These are phyloP conservation scores for Candida montana DNA, from an alignment of 805 yeast genomes.

Conservation along the genomic window DNA sequence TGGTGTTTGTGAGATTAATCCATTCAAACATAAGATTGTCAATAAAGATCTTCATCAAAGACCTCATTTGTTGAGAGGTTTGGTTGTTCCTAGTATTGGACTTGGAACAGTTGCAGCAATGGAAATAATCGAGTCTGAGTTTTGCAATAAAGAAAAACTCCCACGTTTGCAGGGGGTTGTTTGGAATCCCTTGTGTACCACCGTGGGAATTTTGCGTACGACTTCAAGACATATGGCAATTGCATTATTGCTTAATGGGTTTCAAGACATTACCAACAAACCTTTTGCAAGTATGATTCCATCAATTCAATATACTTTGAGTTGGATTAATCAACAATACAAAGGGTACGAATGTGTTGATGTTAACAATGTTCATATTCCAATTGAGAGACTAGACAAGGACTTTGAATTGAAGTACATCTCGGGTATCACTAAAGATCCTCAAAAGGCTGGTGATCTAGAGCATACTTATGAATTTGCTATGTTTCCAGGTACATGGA, in stretches of 20 bases:
- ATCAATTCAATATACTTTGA: not conserved
- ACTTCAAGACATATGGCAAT: conserved; percentile 1
- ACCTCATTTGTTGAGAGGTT: conserved; percentile 1
- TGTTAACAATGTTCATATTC: not conserved
- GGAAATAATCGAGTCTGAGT: not conserved
- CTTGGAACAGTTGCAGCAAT: not conserved
- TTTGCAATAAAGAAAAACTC: not conserved
- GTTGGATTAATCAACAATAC: not conserved
- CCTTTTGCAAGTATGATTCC: not conserved
- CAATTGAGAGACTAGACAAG: conserved; percentile 1
- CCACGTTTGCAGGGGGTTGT: conserved; percentile 1
- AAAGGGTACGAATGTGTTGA: not conserved
- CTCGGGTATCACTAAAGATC: conserved; percentile 1
- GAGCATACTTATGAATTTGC: conserved; percentile 4
- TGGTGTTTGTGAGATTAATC: conserved; percentile 5
- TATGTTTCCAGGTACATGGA: conserved; percentile 6
- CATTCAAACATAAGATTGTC: conserved; percentile 6
- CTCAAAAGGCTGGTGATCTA: not conserved
- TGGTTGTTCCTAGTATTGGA: conserved; percentile 1
- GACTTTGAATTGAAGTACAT: conserved; percentile 4
- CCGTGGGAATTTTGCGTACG: not conserved
- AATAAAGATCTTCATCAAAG: conserved; percentile 1
- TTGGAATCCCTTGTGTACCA: conserved; percentile 4
- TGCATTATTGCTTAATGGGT: conserved; percentile 7
- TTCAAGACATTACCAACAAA: not conserved